A percentile compares a stretch with the other conserved stretches of the same genome.
Conservation (phyloP, 345 rosid species). For the Pistacia atlantica region DNA sequence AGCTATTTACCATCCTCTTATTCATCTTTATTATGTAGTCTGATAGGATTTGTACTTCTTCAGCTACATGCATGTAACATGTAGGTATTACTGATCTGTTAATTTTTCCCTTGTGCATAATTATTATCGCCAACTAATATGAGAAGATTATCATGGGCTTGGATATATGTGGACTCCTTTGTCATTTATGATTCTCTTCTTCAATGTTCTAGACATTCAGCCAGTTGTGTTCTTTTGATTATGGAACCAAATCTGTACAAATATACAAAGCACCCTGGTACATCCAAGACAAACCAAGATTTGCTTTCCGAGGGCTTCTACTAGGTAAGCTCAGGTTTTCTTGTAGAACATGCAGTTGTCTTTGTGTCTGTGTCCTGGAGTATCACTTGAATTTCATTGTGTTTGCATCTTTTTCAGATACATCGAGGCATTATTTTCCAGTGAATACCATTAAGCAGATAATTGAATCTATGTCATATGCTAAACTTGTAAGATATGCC, state of each 20-base stretch:
- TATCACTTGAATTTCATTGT: slow-evolving; percentile 6
- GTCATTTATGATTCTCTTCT: slow-evolving; percentile 1
- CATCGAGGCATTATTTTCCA: slow-evolving; percentile 88
- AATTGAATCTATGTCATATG: slow-evolving; percentile 91
- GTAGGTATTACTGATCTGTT: no score
- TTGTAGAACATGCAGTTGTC: neutral
- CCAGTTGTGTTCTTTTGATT: slow-evolving; percentile 85
- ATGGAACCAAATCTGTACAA: slow-evolving; percentile 61
- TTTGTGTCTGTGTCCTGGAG: slow-evolving; percentile 5
- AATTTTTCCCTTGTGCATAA: neutral
- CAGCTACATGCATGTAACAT: neutral
- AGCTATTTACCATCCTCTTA: no score
- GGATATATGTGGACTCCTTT: neutral
- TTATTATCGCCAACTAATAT: neutral
- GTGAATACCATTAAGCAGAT: slow-evolving; percentile 75
- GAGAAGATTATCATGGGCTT: neutral
- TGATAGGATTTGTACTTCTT: neutral
- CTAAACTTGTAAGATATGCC: slow-evolving; percentile 76
- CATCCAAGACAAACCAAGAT: slow-evolving; percentile 86
- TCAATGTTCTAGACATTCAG: slow-evolving; percentile 78
- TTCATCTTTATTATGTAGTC: neutral
- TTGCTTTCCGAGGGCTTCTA: slow-evolving; percentile 79
- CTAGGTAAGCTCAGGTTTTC: slow-evolving; percentile 50
- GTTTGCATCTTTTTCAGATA: slow-evolving; percentile 59
- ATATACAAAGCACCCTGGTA: slow-evolving; percentile 84